Evolutionary conservation across 2,329 filamentous ascomycete genomes (phyloP).

Genomic region (Cercospora berteroae): DNA sequence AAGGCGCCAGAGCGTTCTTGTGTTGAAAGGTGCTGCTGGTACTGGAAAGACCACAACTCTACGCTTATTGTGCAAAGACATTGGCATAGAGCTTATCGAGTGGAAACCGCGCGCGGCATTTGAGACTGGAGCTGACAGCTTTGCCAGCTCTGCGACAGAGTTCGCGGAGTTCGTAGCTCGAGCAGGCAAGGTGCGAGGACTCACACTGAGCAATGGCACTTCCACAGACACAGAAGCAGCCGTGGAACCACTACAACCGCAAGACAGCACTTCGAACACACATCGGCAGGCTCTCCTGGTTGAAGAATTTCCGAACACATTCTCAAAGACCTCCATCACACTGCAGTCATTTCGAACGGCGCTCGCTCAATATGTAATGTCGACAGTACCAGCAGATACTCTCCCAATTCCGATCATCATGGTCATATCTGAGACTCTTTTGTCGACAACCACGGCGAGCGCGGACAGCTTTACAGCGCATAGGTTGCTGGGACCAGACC

Average conservation of each 20-base stretch:
- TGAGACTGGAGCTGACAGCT: conserved; percentile 59
- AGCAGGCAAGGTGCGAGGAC: conserved; percentile 73
- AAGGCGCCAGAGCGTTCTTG: conserved; percentile 37
- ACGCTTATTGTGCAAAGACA: conserved; percentile 70
- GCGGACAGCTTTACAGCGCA: conserved; percentile 93
- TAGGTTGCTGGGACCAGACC: conserved; percentile 80
- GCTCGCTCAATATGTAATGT: conserved; percentile 71
- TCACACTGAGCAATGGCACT: conserved; percentile 50
- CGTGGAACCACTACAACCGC: conserved; percentile 2
- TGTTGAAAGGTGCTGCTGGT: conserved; percentile 87
- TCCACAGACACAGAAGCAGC: conserved; percentile 4
- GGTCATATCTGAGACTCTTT: conserved; percentile 84
- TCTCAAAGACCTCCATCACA: conserved; percentile 45
- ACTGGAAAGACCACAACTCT: conserved; percentile 91
- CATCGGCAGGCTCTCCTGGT: conserved; percentile 43
- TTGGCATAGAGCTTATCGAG: conserved; percentile 76
- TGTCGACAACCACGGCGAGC: conserved; percentile 79
- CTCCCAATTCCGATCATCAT: conserved; percentile 67
- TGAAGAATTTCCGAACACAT: conserved; percentile 53
- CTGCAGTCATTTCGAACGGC: conserved; percentile 63
- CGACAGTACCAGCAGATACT: conserved; percentile 32
- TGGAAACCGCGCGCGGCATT: conserved; percentile 81
- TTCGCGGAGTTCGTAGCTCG: conserved; percentile 91
- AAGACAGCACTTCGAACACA: conserved; percentile 4
- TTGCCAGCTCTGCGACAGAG: conserved; percentile 69